Evolutionary conservation across 805 yeast species (phyloP).

Genomic region (Candida bentonensis): DNA sequence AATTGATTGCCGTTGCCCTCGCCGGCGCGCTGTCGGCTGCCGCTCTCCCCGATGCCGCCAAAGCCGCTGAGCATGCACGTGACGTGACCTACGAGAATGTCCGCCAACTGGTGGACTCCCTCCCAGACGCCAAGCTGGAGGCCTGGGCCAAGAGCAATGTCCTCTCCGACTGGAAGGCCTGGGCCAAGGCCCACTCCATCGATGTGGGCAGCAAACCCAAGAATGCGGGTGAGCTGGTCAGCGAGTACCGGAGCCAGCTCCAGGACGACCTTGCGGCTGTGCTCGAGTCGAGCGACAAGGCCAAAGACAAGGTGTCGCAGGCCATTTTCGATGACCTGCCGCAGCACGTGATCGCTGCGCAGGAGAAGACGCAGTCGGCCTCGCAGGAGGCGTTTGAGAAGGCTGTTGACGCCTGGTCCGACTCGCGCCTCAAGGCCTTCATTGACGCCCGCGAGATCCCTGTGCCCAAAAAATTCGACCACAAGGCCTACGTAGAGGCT

Average conservation of each 20-base stretch:
- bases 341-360: slow-evolving; percentile 6
- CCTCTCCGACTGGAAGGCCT: background rate
- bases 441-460: slow-evolving; percentile 22
- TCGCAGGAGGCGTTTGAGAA: slow-evolving; percentile 11
- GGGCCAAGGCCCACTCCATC: background rate
- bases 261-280: too few relatives aligned
- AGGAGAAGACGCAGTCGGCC: slow-evolving; percentile 8
- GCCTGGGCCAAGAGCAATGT: background rate
- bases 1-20: too few relatives aligned
- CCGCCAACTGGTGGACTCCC: background rate
- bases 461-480: slow-evolving; percentile 16
- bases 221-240: slow-evolving; percentile 20
- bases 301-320: slow-evolving; percentile 8
- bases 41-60: slow-evolving; percentile 2
- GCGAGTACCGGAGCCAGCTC: slow-evolving; percentile 24
- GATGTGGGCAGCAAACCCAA: too few relatives aligned
- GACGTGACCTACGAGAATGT: slow-evolving; percentile 3
- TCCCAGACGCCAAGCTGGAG: background rate
- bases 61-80: slow-evolving; percentile 8
- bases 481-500: slow-evolving; percentile 28
- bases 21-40: too few relatives aligned
- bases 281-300: slow-evolving; percentile 3
- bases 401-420: slow-evolving; percentile 20
- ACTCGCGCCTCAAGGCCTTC: slow-evolving; percentile 20
- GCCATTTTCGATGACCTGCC: background rate